Base-by-base conservation (phyloP, 768 basidiomycete genomes). In the Collybia nuda region DNA sequence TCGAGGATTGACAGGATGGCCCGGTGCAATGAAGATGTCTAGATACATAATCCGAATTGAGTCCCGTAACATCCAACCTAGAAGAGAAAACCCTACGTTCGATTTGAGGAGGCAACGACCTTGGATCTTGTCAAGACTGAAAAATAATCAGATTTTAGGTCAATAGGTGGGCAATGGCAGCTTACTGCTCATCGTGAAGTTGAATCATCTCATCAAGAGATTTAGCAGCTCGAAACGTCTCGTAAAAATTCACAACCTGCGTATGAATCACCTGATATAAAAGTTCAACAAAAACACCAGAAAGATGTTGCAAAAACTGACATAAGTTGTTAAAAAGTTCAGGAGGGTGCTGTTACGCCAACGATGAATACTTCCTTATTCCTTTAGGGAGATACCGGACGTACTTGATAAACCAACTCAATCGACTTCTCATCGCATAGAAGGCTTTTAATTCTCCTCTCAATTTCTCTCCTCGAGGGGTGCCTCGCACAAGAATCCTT, bases 341-440 rank as follows among this genome's bases (percentile, higher is more conserved):
- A 88, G 69, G 1, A 62, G 44, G 8, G 56, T 58, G 32, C 61
- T 62, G 48, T 38, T 24, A 23, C 14, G 32, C 6, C 35, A 47
- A 21, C 14, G 7, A 4, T 40, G 52, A 14, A 51, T 35, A 28
- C 22, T 11, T 15, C 1, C 40, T 12, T 7, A 51, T 14, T 39
- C 35, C 4, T 44, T 12, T 12, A 28, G 26, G 39, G 15, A 23
- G 21, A 28, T 6, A 40, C 42, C 9, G 15, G 7, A 76, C 86
- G 58, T 60, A 91, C 90, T 88, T 90, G 63, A 88, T 78, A 57
- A 92, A 88, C 91, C 91, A 93, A 50, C 86, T 86, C 51, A 93
- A 58, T 48, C 85, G 83, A 56, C 84, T 82, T 54, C 90, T 70
- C 75, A 90, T 79, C 0, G 86, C 86, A 62, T 89, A 90, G 57